Conservation (phyloP, 2,329 filamentous ascomycete species). For the Colletotrichum euphorbiae region DNA sequence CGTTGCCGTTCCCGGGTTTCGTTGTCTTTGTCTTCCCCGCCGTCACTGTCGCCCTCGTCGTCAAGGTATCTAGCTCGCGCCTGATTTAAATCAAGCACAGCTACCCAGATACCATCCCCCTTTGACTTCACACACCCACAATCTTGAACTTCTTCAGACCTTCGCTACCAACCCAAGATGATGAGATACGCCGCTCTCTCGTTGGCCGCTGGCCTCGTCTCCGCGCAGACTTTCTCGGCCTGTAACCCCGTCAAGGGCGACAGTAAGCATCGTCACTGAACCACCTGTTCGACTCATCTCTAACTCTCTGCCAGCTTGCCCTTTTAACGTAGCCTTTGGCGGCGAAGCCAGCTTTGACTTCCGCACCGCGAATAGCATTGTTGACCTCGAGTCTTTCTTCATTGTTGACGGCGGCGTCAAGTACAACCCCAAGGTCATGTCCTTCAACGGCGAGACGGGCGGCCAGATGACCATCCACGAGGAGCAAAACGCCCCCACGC, state of each 20-base stretch:
- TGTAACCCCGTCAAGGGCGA: constrained; percentile 41
- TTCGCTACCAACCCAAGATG: not conserved
- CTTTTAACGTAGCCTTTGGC: constrained; percentile 40
- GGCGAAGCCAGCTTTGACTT: constrained; percentile 35
- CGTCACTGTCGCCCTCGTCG: not conserved
- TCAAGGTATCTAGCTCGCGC: no score
- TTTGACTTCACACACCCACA: not conserved
- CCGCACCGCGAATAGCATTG: constrained; percentile 46
- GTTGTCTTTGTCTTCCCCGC: no score
- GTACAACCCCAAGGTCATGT: constrained; percentile 52
- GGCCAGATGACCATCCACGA: constrained; percentile 62
- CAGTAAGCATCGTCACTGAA: constrained; percentile 9
- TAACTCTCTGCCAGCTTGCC: constrained; percentile 30
- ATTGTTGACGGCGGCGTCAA: constrained; percentile 62
- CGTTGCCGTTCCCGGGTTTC: no score
- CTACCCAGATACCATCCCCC: not conserved
- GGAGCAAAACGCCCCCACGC: constrained; percentile 59
- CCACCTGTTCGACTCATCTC: not conserved
- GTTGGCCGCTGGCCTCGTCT: constrained; percentile 34
- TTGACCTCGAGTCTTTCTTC: constrained; percentile 62
- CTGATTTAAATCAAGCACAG: no score
- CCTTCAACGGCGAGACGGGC: constrained; percentile 53
- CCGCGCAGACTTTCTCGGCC: constrained; percentile 37
- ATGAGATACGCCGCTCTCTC: constrained; percentile 31
- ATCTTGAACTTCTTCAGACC: not conserved